Evolutionary conservation across 1,284 basidiomycete genomes (phyloP).

Genomic region (Heterobasidion annosum): DNA sequence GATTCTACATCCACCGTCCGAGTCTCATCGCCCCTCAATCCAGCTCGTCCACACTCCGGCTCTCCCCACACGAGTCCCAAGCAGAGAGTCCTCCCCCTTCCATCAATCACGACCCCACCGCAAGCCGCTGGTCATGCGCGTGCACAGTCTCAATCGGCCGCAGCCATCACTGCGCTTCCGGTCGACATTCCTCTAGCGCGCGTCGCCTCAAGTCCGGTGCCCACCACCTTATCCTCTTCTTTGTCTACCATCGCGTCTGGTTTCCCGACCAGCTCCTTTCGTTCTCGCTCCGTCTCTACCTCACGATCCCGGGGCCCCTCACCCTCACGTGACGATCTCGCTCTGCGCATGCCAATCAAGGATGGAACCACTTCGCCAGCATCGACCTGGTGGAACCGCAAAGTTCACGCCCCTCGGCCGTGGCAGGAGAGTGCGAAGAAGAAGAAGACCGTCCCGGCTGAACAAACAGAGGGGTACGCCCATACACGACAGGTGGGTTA

Average conservation of each 20-base stretch:
- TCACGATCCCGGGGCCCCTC: conserved; percentile 5
- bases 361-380: neutral
- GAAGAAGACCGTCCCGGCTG: conserved; percentile 30
- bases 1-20: conserved; percentile 2
- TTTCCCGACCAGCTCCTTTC: conserved; percentile 2
- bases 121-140: neutral
- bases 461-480: conserved; percentile 40
- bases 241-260: conserved; percentile 3
- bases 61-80: conserved; percentile 4
- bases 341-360: neutral
- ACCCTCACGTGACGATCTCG: neutral
- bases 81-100: neutral
- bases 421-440: conserved; percentile 21
- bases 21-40: conserved; percentile 5
- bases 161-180: neutral
- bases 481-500: conserved; percentile 36
- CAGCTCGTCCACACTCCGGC: neutral
- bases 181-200: conserved; percentile 10
- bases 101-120: neutral
- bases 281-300: conserved; percentile 8
- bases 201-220: conserved; percentile 17
- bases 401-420: conserved; percentile 17
- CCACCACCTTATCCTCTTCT: conserved; percentile 1
- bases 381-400: conserved; percentile 22
- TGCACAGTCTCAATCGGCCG: neutral